Base-by-base conservation (phyloP, 2,329 filamentous ascomycete species). In the Pyricularia pennisetigena region DNA sequence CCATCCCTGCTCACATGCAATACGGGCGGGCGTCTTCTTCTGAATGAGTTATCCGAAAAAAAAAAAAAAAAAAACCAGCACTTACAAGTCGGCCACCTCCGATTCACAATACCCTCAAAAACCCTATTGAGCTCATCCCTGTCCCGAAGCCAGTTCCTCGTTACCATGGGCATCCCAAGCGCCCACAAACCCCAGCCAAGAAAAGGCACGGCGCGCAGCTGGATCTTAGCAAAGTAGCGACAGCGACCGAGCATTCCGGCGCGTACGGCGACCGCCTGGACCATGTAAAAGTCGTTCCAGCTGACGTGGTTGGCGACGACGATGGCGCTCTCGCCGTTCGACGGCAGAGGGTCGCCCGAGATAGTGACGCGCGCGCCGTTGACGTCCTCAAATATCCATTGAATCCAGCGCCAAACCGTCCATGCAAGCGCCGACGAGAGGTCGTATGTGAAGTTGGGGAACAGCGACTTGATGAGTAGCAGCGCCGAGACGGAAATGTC, bases 271-370 rank as follows among this genome's bases (percentile, higher is more conserved):
- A 88, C 75, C 54, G 82, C 81, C 75, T 89, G 86, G 70, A 88
- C 85, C 79, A 88, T 82, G 78, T 88, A 89, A 73, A 89, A 88
- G 75, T 89, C 86, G 68, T 81, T 79, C 86, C 86, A 89, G 67
- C 80, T 81, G 57, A 87, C 82, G 75, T 88, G 86, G 74, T 89
- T 88, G 68, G 82, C 79, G 67, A 89, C 77, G 35, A 89, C 83
- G 67, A 89, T 82, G 68, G 85, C 86, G 29, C 83, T 86, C 75
- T 89, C 86, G n/a, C 79, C 79, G 59, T 16, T 28, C 12, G 69
- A 68, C 1, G 84, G 85, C 9, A 88, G 75, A 1, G 72, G 69
- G 71, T 86, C 82, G 20, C 85, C 86, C 8, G 85, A 85, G 32
- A 83, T 76, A 54, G 79, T 80, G 71, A 89, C 85, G 67, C 76